Evolutionary conservation across 129 eudicot genomes (phyloP).

Genomic region (carrot (Daucus carota)): DH1_v3.0 NC_030385.2:38025001-38025500

Average conservation of each 20-base stretch:
- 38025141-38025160: background rate
- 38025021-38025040: slow-evolving; percentile 14
- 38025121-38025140: background rate
- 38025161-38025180: background rate
- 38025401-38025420: background rate
- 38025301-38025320: background rate
- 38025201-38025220: slow-evolving; percentile 18
- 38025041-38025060: slow-evolving; percentile 30
- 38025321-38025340: background rate
- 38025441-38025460: slow-evolving; percentile 37
- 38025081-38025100: slow-evolving; percentile 16
- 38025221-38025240: slow-evolving; percentile 22
- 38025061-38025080: slow-evolving; percentile 16
- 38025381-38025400: background rate
- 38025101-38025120: background rate
- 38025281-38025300: slow-evolving; percentile 40
- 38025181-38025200: slow-evolving; percentile 25
- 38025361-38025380: background rate
- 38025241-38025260: slow-evolving; percentile 25
- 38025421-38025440: background rate
- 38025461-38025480: slow-evolving; percentile 37
- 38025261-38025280: slow-evolving; percentile 34
- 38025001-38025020: background rate
- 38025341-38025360: background rate
- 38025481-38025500: slow-evolving; percentile 31